Conservation (phyloP, 164 flowering plant genomes). For the Kalanchoe fedtschenkoi region DNA sequence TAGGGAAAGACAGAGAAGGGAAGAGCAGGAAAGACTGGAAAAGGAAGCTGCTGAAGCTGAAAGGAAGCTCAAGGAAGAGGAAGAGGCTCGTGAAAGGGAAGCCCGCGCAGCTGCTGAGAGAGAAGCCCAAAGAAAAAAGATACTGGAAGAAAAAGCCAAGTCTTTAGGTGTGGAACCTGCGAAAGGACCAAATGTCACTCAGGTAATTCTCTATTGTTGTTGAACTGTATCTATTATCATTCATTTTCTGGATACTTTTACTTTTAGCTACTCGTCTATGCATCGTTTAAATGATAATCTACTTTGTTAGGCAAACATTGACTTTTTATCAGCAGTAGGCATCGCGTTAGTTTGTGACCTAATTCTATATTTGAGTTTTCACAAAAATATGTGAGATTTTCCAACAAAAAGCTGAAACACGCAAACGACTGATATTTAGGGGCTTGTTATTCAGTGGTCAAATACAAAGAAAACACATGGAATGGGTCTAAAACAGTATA, state of each 20-base stretch:
- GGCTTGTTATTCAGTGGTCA: background rate
- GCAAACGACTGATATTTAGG: background rate
- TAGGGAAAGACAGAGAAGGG: constrained; percentile 78
- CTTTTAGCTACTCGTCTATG: background rate
- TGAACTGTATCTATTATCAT: background rate
- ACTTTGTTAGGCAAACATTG: background rate
- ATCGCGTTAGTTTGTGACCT: background rate
- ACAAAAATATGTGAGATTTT: background rate
- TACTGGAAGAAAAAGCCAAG: constrained; percentile 72
- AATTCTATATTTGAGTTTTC: background rate
- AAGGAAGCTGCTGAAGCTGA: constrained; percentile 97
- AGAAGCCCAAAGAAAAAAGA: constrained; percentile 67
- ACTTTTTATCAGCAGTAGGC: background rate
- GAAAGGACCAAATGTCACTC: constrained; percentile 88
- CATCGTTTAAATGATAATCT: background rate
- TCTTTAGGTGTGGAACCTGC: constrained; percentile 86
- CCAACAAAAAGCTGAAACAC: background rate
- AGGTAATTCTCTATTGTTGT: constrained; percentile 26
- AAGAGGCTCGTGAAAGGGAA: constrained; percentile 79
- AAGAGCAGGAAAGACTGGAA: constrained; percentile 78
- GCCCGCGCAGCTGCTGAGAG: constrained; percentile 83
- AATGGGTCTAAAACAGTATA: background rate
- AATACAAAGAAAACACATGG: background rate
- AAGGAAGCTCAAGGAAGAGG: constrained; percentile 81
- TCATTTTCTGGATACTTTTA: background rate